Evolutionary conservation across 139 green algal genomes (phyloP).

Genomic region (Coelastrella sp.): DNA sequence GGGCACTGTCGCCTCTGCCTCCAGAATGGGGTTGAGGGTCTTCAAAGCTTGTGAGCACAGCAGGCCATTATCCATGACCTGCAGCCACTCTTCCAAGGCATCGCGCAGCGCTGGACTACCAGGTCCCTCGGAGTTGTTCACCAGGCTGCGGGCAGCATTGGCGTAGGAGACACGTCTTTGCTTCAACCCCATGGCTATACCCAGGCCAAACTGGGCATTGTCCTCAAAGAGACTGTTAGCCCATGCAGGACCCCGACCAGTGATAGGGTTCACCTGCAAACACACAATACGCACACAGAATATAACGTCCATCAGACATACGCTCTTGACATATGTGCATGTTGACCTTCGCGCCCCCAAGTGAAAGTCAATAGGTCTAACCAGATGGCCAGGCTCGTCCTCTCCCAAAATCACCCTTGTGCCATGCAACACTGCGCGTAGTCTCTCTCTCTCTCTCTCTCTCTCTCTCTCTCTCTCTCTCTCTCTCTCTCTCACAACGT

Average conservation of each 20-base stretch:
- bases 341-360: too few relatives aligned
- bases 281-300: too few relatives aligned
- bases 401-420: too few relatives aligned
- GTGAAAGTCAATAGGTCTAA: too few relatives aligned
- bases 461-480: too few relatives aligned
- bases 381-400: too few relatives aligned
- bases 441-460: too few relatives aligned
- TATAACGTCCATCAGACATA: too few relatives aligned
- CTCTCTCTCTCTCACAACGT: too few relatives aligned
- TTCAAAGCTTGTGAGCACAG: conserved; percentile 26
- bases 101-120: conserved; percentile 45
- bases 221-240: conserved; percentile 76
- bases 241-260: conserved; percentile 67
- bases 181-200: conserved; percentile 65
- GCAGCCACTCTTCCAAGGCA: conserved; percentile 54
- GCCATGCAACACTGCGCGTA: too few relatives aligned
- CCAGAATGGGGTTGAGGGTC: conserved; percentile 37
- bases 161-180: conserved; percentile 58
- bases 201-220: conserved; percentile 69
- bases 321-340: too few relatives aligned
- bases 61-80: conserved; percentile 50
- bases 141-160: conserved; percentile 31
- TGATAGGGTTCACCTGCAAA: conserved; percentile 23
- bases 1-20: background rate
- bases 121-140: conserved; percentile 33